Evolutionary conservation across 257 asterid genomes (phyloP).

Genomic region (Marsdenia floribunda): DNA sequence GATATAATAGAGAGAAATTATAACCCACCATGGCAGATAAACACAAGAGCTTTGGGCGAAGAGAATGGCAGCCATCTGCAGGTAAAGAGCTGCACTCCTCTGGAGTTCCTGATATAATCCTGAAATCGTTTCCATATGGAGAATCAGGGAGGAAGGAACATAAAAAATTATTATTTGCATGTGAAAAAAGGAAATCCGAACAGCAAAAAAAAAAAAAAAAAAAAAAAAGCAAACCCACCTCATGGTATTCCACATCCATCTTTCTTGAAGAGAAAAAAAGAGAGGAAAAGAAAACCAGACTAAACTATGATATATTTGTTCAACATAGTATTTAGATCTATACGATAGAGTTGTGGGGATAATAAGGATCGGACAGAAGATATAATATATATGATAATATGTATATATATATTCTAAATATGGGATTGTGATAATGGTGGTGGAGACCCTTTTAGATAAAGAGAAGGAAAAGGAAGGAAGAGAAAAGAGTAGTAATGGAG

Average conservation of each 20-base stretch:
- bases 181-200: background rate
- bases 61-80: conserved; percentile 88
- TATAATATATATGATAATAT: no score
- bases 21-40: conserved; percentile 88
- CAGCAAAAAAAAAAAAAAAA: background rate
- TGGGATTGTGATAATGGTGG: no score
- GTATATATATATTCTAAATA: no score
- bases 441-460: no score
- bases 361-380: no score
- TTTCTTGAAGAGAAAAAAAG: conserved; percentile 10
- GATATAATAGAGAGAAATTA: conserved; percentile 19
- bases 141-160: background rate
- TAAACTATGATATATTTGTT: conserved; percentile 9
- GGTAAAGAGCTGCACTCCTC: conserved; percentile 74
- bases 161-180: background rate
- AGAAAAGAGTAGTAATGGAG: no score
- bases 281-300: background rate
- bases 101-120: conserved; percentile 64
- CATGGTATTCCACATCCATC: conserved; percentile 67
- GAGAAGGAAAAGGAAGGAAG: no score
- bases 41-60: conserved; percentile 93
- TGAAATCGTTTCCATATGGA: conserved; percentile 5
- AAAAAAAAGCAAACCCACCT: conserved; percentile 37
- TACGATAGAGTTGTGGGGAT: no score
- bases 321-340: conserved; percentile 14